These are phyloP conservation scores for Dryadomyces quercus-mongolicae DNA, from an alignment of 2,329 filamentous ascomycete species.

Conservation along the genomic window DNA sequence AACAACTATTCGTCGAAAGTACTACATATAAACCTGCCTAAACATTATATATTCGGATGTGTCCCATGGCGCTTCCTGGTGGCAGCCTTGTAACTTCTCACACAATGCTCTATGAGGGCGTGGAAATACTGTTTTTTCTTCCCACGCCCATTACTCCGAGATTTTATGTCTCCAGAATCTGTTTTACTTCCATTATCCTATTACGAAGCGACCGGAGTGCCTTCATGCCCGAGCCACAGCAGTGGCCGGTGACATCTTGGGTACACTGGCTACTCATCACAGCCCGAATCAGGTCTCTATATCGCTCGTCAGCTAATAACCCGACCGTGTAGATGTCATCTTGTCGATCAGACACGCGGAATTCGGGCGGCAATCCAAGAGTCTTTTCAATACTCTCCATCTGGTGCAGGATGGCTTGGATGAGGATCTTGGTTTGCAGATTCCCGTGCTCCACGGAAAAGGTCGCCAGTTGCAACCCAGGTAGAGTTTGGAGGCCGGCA, in stretches of 20 bases:
- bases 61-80: too few species aligned
- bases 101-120: too few species aligned
- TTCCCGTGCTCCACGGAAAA: not conserved
- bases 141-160: too few species aligned
- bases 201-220: slow-evolving; percentile 39
- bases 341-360: not conserved
- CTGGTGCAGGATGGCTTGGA: not conserved
- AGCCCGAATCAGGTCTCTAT: not conserved
- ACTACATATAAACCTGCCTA: too few species aligned
- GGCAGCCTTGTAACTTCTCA: too few species aligned
- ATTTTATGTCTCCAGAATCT: slow-evolving; percentile 20
- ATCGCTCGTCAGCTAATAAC: not conserved
- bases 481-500: not conserved
- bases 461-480: not conserved
- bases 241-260: not conserved
- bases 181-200: slow-evolving; percentile 36
- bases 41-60: too few species aligned
- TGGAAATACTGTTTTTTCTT: too few species aligned
- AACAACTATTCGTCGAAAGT: too few species aligned
- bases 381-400: not conserved
- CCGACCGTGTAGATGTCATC: not conserved
- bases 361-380: not conserved
- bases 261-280: not conserved
- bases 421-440: not conserved
- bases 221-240: not conserved